A percentile compares a stretch with the other conserved stretches of the same genome.
These are phyloP conservation scores for Sporothrix luriei DNA, from an alignment of 2,329 filamentous ascomycete species.

Conservation along the genomic window DNA sequence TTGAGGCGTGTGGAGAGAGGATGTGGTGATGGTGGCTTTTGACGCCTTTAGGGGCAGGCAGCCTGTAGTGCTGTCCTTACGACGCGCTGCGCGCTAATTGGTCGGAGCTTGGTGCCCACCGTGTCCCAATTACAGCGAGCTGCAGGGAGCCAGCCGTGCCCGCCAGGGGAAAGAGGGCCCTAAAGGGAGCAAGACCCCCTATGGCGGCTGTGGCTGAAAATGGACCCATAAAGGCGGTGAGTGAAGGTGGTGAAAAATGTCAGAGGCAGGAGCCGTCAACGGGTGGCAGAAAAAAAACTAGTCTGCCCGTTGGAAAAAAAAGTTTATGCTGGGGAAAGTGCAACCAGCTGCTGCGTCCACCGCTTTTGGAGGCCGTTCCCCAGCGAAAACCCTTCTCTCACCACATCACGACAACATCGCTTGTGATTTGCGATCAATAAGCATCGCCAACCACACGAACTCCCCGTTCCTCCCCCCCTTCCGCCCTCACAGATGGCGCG, in stretches of 20 bases:
- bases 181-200: neutral
- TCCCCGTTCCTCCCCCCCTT: neutral
- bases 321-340: conserved; percentile 33
- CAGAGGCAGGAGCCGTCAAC: conserved; percentile 17
- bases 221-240: conserved; percentile 22
- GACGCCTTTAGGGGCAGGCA: conserved; percentile 5
- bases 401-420: neutral
- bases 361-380: conserved; percentile 16
- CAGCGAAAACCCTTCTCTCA: conserved; percentile 25
- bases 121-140: conserved; percentile 1
- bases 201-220: conserved; percentile 23
- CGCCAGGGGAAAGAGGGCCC: conserved; percentile 3
- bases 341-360: conserved; percentile 27
- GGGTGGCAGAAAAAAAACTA: conserved; percentile 34
- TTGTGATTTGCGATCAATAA: neutral
- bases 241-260: conserved; percentile 18
- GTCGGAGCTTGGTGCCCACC: neutral
- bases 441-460: neutral
- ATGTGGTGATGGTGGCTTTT: neutral
- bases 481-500: conserved; percentile 59
- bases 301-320: conserved; percentile 36
- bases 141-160: conserved; percentile 2
- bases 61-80: conserved; percentile 14
- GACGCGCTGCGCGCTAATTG: conserved; percentile 31
- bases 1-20: neutral